Evolutionary conservation across 306 rosid genomes (phyloP).

Genomic region (Crotalaria pallida): DNA sequence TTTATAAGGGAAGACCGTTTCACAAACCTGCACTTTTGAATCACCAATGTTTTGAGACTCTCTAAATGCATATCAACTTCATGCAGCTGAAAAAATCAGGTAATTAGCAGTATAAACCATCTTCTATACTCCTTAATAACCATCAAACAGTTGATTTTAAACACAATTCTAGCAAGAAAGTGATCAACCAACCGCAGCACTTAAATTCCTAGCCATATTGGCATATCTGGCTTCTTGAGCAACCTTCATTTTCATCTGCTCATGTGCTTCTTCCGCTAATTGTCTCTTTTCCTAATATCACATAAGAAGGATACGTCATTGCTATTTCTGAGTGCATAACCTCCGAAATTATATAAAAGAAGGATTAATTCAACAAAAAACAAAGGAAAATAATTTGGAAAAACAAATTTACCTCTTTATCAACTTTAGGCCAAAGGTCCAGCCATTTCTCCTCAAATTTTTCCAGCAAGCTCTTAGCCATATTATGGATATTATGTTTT

Average conservation of each 20-base stretch:
- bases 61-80: conserved; percentile 51
- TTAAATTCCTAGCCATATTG: conserved; percentile 59
- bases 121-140: conserved; percentile 3
- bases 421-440: conserved; percentile 63
- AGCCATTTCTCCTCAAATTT: conserved; percentile 80
- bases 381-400: conserved; percentile 11
- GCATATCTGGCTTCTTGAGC: conserved; percentile 61
- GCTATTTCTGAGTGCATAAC: background rate
- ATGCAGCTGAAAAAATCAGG: conserved; percentile 49
- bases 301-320: background rate
- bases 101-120: background rate
- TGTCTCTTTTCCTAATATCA: conserved; percentile 48
- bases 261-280: conserved; percentile 49
- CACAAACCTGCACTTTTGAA: conserved; percentile 69
- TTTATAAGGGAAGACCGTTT: background rate
- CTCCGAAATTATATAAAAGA: background rate
- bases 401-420: conserved; percentile 50
- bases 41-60: conserved; percentile 50
- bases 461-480: conserved; percentile 68
- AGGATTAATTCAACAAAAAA: background rate
- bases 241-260: conserved; percentile 39
- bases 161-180: conserved; percentile 7
- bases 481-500: conserved; percentile 49
- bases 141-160: background rate
- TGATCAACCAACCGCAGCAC: conserved; percentile 38